Base-by-base conservation (phyloP, 345 rosid genomes). In the Dimocarpus longan region DNA sequence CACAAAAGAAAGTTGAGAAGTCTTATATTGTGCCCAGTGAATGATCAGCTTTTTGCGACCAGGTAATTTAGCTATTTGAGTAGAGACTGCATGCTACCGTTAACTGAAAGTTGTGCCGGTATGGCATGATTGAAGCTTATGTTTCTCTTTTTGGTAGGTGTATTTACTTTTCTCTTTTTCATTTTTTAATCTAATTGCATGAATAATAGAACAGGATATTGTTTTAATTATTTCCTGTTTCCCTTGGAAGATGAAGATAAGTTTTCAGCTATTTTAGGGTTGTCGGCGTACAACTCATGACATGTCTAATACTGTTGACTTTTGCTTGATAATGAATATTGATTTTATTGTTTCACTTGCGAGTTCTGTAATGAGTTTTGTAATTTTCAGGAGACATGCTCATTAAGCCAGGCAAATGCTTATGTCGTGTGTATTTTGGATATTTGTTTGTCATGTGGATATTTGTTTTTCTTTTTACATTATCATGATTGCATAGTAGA, bases 1-100 rank as follows among this genome's bases (percentile, higher is more conserved):
- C 98, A 95, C 82, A 93, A 90, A 88, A 93, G 98, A 87, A 95
- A 93, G 84, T 82, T 95, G 73, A 90, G 98, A 88, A 89, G 93
- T 87, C 87, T 95, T 77, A 85, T 88, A 52, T 59, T 91, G 11
- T 88, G 92, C 86, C 95, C 98, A 10, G 91, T 84, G 60, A 88
- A 93, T 80, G 94, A 95, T 62, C 92, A 87, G 72, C 94, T 92
- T 42, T 95, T 95, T 67, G 97, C 89, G 68, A 93, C 97, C 80
- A 95, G 98, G 98, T 92, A 81, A 85, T 44, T 37, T 10, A 26
- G 65, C 40, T 42, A 56, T 52, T 52, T 65, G 48, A 75, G 28
- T 46, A 18, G 13, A 75, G 60, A 32, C 50, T 32, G 11, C 39
- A 37, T 66, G 32, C 18, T 15, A 13, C 2, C 57, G 16, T 54